A percentile compares a stretch with the other conserved stretches of the same genome.
Evolutionary conservation across 805 yeast genomes (phyloP).

Genomic region (Ogataea paradorogensis): DNA sequence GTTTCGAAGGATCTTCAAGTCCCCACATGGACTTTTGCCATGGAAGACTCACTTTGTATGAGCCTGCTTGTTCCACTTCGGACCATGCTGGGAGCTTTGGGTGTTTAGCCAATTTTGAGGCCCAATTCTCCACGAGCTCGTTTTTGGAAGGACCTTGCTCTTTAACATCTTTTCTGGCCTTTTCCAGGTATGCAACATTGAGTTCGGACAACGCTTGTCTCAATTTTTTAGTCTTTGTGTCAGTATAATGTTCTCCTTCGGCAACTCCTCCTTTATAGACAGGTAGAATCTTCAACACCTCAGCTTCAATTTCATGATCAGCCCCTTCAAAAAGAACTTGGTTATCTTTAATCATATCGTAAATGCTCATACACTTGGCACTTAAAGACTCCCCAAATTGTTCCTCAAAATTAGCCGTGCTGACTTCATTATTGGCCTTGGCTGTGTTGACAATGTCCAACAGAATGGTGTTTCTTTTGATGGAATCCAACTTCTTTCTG

Average conservation of each 20-base stretch:
- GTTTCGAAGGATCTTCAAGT: slow-evolving; percentile 68
- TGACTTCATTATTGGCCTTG: slow-evolving; percentile 21
- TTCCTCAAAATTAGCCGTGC: slow-evolving; percentile 32
- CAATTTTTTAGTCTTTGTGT: slow-evolving; percentile 31
- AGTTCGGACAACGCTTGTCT: slow-evolving; percentile 35
- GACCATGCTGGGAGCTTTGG: slow-evolving; percentile 35
- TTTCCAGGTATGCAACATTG: slow-evolving; percentile 31
- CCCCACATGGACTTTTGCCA: slow-evolving; percentile 84
- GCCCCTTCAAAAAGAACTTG: slow-evolving; percentile 22
- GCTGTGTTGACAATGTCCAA: slow-evolving; percentile 38
- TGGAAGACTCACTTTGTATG: slow-evolving; percentile 56
- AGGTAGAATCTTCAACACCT: slow-evolving; percentile 44
- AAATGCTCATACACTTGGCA: slow-evolving; percentile 36
- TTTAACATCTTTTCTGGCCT: slow-evolving; percentile 28
- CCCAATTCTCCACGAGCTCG: slow-evolving; percentile 42
- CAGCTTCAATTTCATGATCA: slow-evolving; percentile 44
- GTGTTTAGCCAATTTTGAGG: slow-evolving; percentile 41
- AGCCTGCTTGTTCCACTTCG: slow-evolving; percentile 33
- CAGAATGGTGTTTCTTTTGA: slow-evolving; percentile 49
- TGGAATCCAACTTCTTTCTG: slow-evolving; percentile 28
- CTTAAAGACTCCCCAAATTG: slow-evolving; percentile 36
- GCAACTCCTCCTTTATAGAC: slow-evolving; percentile 29
- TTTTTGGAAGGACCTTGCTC: slow-evolving; percentile 27
- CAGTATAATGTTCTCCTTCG: slow-evolving; percentile 29
- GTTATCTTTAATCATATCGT: slow-evolving; percentile 26